Percentiles rank a stretch among this genome's conserved stretches.
Conservation (phyloP, 805 yeast genomes). For the Yamadazyma laniorum region DNA sequence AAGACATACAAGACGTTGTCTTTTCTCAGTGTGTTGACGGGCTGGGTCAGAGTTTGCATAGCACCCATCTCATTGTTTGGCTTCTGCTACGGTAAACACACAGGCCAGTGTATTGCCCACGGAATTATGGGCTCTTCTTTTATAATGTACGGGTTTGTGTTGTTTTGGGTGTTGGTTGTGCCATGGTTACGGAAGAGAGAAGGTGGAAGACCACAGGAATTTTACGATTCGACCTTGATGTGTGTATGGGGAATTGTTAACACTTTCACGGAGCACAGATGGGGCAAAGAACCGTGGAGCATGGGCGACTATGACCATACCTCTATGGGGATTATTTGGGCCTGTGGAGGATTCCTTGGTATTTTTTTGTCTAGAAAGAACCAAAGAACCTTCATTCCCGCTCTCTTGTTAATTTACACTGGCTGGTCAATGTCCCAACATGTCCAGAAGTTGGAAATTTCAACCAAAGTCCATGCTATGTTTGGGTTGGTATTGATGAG, state of each 20-base stretch:
- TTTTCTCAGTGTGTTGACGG: conserved; percentile 48
- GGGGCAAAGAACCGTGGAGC: conserved; percentile 87
- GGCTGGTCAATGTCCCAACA: conserved; percentile 96
- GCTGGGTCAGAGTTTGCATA: conserved; percentile 78
- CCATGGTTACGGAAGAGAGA: conserved; percentile 64
- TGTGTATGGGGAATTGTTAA: conserved; percentile 90
- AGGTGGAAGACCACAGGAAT: conserved; percentile 57
- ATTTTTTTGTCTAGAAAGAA: conserved; percentile 60
- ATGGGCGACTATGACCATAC: conserved; percentile 96
- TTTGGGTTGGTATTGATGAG: conserved; percentile 79
- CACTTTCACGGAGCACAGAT: conserved; percentile 94
- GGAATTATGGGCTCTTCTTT: conserved; percentile 96
- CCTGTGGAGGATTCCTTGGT: conserved; percentile 91
- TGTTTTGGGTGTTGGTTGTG: conserved; percentile 61
- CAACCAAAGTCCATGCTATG: conserved; percentile 84
- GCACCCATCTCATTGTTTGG: conserved; percentile 85
- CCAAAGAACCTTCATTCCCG: conserved; percentile 76
- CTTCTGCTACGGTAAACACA: conserved; percentile 77
- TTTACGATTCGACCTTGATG: conserved; percentile 78
- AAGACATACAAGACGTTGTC: conserved; percentile 45
- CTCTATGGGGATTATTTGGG: conserved; percentile 94
- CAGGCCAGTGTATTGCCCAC: conserved; percentile 96
- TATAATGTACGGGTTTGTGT: conserved; percentile 71
- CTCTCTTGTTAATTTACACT: conserved; percentile 77
- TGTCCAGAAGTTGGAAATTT: conserved; percentile 67